These are phyloP conservation scores for Volvox reticuliferus DNA, from an alignment of 139 green algal species.

Conservation along the genomic window DNA sequence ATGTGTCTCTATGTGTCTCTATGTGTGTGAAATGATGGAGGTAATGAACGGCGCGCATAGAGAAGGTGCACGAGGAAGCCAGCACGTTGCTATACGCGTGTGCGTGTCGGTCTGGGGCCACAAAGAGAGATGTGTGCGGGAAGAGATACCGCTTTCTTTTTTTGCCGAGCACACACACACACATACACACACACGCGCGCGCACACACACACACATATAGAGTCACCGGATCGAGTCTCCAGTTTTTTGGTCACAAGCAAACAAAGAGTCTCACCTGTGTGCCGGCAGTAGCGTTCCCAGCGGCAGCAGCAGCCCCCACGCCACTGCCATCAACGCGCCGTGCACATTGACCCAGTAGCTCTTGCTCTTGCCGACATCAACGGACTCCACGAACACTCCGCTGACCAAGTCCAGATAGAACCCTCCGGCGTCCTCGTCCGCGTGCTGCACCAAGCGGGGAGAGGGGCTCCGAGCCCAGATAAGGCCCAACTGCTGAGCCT, in stretches of 20 bases:
- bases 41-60: no score
- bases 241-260: no score
- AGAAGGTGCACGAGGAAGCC: no score
- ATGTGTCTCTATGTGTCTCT: not conserved
- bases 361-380: no score
- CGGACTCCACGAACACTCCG: not conserved
- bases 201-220: no score
- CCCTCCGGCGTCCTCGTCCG: not conserved
- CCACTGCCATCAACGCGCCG: constrained; percentile 47
- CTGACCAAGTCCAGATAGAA: not conserved
- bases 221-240: no score
- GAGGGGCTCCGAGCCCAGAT: constrained; percentile 1
- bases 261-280: constrained; percentile 44
- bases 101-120: no score
- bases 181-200: no score
- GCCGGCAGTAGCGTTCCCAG: constrained; percentile 35
- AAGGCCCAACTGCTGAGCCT: not conserved
- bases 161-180: no score
- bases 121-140: no score
- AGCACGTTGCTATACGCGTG: no score
- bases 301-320: constrained; percentile 50
- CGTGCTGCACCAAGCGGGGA: not conserved
- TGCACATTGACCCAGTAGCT: constrained; percentile 43
- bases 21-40: not conserved
- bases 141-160: no score